Evolutionary conservation across 208 protist species (phyloP).

Genomic region (Crithidia expoeki): DNA sequence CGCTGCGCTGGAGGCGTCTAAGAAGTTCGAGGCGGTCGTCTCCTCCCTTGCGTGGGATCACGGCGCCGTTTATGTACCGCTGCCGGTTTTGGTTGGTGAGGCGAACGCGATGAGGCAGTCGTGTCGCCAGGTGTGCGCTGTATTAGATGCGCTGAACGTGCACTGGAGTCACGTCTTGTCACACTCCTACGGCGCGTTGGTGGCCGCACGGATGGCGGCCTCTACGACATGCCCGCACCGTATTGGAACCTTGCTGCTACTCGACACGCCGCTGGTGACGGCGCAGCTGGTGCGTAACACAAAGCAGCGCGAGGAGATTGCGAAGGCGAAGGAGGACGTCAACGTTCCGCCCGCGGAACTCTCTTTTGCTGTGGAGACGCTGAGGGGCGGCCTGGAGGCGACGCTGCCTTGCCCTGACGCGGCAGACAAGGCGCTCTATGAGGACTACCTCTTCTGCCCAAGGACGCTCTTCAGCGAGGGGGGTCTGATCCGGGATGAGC

Average conservation of each 20-base stretch:
- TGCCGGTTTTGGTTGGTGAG: slow-evolving; percentile 45
- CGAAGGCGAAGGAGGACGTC: slow-evolving; percentile 70
- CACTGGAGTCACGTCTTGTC: slow-evolving; percentile 80
- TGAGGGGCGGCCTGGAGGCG: slow-evolving; percentile 52
- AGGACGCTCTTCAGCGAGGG: slow-evolving; percentile 42
- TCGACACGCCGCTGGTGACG: slow-evolving; percentile 85
- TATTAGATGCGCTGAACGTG: slow-evolving; percentile 82
- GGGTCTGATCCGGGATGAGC: slow-evolving; percentile 62
- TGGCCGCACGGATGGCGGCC: slow-evolving; percentile 76
- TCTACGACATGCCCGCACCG: slow-evolving; percentile 64
- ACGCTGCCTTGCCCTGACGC: slow-evolving; percentile 44
- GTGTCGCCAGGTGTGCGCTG: slow-evolving; percentile 66
- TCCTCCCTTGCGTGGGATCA: slow-evolving; percentile 67
- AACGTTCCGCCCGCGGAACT: slow-evolving; percentile 74
- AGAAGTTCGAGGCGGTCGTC: slow-evolving; percentile 68
- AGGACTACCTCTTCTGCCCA: slow-evolving; percentile 60
- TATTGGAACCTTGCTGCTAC: slow-evolving; percentile 64
- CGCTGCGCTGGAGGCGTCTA: slow-evolving; percentile 28
- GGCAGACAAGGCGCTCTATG: slow-evolving; percentile 60
- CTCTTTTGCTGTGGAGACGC: slow-evolving; percentile 58
- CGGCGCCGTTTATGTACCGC: slow-evolving; percentile 80
- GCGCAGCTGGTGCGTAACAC: slow-evolving; percentile 59
- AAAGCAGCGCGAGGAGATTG: slow-evolving; percentile 58
- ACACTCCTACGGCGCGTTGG: slow-evolving; percentile 77
- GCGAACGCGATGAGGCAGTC: slow-evolving; percentile 52